These are phyloP conservation scores for Pseudogymnoascus sp. DNA, from an alignment of 2,329 filamentous ascomycete species.

Conservation along the genomic window DNA sequence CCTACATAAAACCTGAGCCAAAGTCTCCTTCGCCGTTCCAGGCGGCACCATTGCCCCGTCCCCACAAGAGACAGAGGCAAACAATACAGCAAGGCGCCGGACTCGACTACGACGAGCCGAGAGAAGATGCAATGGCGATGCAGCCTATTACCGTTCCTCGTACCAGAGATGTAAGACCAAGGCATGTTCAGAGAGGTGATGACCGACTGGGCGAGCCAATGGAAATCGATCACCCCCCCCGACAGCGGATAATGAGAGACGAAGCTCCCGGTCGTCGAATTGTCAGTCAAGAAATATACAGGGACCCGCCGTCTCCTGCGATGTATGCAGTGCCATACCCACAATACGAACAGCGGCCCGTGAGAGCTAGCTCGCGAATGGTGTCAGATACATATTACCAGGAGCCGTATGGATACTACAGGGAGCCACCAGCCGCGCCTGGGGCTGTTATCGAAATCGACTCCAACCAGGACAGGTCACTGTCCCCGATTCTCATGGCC, in stretches of 20 bases:
- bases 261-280: neutral
- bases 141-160: constrained; percentile 14
- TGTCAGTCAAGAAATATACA: constrained; percentile 3
- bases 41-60: constrained; percentile 43
- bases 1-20: constrained; percentile 58
- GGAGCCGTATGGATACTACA: constrained; percentile 34
- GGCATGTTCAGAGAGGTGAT: neutral
- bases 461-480: constrained; percentile 39
- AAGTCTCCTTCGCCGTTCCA: constrained; percentile 52
- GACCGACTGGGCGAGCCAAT: neutral
- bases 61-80: constrained; percentile 49
- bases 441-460: constrained; percentile 43
- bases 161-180: neutral
- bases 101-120: constrained; percentile 38
- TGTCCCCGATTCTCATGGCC: constrained; percentile 42
- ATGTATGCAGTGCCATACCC: constrained; percentile 22
- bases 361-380: constrained; percentile 22
- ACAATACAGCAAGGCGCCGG: constrained; percentile 34
- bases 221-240: constrained; percentile 6
- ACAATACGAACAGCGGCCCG: constrained; percentile 18
- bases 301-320: constrained; percentile 20
- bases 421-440: constrained; percentile 34
- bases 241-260: neutral
- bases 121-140: constrained; percentile 32
- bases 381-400: constrained; percentile 21